Base-by-base conservation (phyloP, 164 flowering plant genomes). In the Piper betle region DNA sequence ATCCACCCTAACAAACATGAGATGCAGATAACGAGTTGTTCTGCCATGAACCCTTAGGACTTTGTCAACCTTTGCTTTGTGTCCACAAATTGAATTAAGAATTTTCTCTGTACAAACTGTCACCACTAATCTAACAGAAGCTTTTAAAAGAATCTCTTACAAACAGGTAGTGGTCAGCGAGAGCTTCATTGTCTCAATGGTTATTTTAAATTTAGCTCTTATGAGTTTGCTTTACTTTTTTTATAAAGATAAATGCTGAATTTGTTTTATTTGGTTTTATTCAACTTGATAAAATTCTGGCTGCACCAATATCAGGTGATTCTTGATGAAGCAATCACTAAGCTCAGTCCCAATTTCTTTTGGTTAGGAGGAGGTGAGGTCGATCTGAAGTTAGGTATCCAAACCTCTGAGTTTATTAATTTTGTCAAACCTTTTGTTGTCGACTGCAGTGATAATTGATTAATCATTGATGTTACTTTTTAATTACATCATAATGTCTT, bases 321-420 rank as follows among this genome's bases (percentile, higher is more conserved):
- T 62, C 70, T 94, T 76, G 99, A 94, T 69, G 97, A 86, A 79
- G 96, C 96, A 59, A 88, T 91, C 53, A 76, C 65, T 17, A 83
- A 78, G 73, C 93, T 94, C 9, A 63, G 72, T 63, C 91, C 96
- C 4, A 84, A 87, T 68, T 94, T 81, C 85, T 94, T 91, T 77
- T 94, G 96, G 97, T 72, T 94, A 75, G 99, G 96, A 65, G 97
- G 96, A 52, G 96, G 96, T 60, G 96, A 91, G 70, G 61, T 82
- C 19, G 86, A 88, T 73, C 79, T 88, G 56, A 94, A 94, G 74
- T 78, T 91, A 58, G 96, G 99, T 41, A 83, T 94, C 70, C 75
- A 72, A 72, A 91, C 96, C 39, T 77, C 91, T 43, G 79, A 94
- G 67, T 88, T 91, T 70, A 82, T 94, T 53, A 61, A 79, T 53